A percentile compares a stretch with the other conserved stretches of the same genome.
Evolutionary conservation across 2,329 filamentous ascomycete genomes (phyloP).

Genomic region (Beauveria pseudobassiana): DNA sequence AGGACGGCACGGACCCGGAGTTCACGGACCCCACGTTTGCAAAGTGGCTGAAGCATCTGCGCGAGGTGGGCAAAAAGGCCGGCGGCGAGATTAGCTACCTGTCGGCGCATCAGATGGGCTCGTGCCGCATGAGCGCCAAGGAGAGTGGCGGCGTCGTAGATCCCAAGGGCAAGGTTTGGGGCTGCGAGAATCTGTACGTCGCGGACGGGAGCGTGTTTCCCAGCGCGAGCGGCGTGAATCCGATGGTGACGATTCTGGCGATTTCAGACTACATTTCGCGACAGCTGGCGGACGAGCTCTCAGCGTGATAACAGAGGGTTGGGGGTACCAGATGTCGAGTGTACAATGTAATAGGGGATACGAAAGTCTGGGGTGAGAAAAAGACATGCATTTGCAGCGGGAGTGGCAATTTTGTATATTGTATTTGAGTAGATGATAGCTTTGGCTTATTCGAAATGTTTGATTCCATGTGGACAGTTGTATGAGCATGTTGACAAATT

Average conservation of each 20-base stretch:
- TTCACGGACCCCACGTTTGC: conserved; percentile 53
- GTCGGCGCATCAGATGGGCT: conserved; percentile 78
- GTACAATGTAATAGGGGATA: neutral
- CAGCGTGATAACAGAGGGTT: neutral
- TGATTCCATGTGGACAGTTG: neutral
- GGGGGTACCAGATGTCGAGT: neutral
- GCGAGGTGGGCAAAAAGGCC: conserved; percentile 37
- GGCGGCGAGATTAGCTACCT: conserved; percentile 47
- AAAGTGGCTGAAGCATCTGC: conserved; percentile 49
- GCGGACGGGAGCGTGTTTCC: conserved; percentile 72
- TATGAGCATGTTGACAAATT: neutral
- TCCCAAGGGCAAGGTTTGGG: conserved; percentile 55
- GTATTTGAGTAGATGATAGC: neutral
- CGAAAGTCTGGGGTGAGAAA: neutral
- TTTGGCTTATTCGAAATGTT: neutral
- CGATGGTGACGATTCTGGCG: conserved; percentile 73
- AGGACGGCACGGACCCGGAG: conserved; percentile 28
- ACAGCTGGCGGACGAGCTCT: conserved; percentile 41
- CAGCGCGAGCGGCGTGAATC: conserved; percentile 70
- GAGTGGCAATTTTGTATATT: neutral
- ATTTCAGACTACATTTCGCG: conserved; percentile 59
- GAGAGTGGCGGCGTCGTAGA: conserved; percentile 50
- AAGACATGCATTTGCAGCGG: neutral
- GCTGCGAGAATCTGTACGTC: conserved; percentile 56
- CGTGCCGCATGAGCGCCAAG: conserved; percentile 60